Base-by-base conservation (phyloP, 352 stramenopile genomes). In the Globisporangium ultimum region DNA sequence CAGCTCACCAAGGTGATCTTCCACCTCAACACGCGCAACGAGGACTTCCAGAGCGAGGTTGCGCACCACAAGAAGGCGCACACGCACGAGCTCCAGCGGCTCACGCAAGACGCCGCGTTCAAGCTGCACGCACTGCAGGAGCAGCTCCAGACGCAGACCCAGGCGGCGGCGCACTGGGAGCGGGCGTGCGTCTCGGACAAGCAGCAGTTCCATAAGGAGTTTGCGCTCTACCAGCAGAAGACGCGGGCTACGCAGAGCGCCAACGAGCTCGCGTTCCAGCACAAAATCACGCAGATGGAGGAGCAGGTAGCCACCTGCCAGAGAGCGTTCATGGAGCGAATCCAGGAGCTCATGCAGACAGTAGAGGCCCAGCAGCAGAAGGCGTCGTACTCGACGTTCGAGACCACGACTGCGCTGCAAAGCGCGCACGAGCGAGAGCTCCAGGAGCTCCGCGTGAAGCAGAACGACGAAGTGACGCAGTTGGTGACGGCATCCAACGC, bases 1-100 rank as follows among this genome's bases (percentile, higher is more conserved):
- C 90, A 97, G 82, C 76, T 98, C 20, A 98, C 91, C 24, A 97
- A 97, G 66, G 91, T 97, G 38, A 96, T 97, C 54, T 97, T 97
- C 76, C 90, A 97, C 61, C 76, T 98, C 51, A 98, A 98, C 68
- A 97, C 90, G 3, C 87, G 89, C 63, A 98, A 98, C 61, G 89
- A 98, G 61, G 90, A 98, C 66, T 87, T 88, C 36, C 71, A 93
- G 64, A 67, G 64, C n/a, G 85, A 90, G 64, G 65, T 89, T 2
- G 68, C 78, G 24, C 72, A 84, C 18, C 53, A 71, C 42, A 68
- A 75, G n/a, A 59, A 53, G 13, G 55, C 64, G 2, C 74, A 90
- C 40, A 47, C 63, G 1, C 38, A 54, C 7, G 75, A 90, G 47
- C 57, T 81, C 17, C 67, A 80, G 36, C 61, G 68, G n/a, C 58